Base-by-base conservation (phyloP, 352 stramenopile genomes). In the Thalassiosira hispida region DNA sequence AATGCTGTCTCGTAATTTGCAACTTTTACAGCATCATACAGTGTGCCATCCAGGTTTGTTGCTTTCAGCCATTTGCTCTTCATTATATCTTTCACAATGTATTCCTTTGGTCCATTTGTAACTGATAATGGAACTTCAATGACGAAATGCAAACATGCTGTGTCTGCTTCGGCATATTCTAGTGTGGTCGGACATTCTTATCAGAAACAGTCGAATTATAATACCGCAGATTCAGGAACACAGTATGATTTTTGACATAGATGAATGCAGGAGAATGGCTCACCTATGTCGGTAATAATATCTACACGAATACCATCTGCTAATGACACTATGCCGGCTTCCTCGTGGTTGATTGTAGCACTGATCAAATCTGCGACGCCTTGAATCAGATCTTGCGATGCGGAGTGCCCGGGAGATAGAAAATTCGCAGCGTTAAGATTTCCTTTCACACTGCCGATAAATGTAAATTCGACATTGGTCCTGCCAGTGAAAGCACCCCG, bases 51-150 rank as follows among this genome's bases (percentile, higher is more conserved):
- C 18, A 56, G 47, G n/a, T 56, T 29, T 8, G 47, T 56, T 11
- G 47, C 6, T 33, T 31, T 56, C 1, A 31, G 20, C 18, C 6
- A 29, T 29, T 29, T 56, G 9, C 23, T 56, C 14, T 56, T 56
- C 23, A 56, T 29, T 31, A 31, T 18, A 56, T 56, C 47, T 56
- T 56, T 56, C 6, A 56, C 47, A 27, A 56, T 56, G 16, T 56
- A 56, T 18, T 56, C 47, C 16, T 56, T 18, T 27, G 47, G 47
- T n/a, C 47, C 47, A 56, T 56, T 56, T 31, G 18, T 56, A n/a
- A 56, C 4, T 16, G 20, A 29, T 56, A 56, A 33, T 11, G 47
- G 3, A 6, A 31, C 47, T 56, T 56, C 47, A 27, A 56, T 31
- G 18, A 56, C 47, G 16, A 56, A 56, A 14, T 56, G 47, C 14